phyloP scores from a whole-genome alignment of 345 rosid genomes.

The sweet orange (Citrus sinensis) region DNA sequence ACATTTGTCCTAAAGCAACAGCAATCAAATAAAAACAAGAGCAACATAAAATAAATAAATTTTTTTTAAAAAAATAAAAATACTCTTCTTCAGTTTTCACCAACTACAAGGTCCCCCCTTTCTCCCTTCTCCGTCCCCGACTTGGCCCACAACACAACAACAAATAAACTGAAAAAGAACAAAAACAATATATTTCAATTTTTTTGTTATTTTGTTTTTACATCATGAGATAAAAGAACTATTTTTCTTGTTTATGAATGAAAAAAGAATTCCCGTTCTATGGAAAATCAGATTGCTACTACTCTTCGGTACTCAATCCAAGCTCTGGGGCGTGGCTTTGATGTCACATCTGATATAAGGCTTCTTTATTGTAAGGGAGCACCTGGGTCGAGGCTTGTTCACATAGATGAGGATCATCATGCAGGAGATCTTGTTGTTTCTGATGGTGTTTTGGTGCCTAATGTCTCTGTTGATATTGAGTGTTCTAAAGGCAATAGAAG shows the following conservation, averaged over 20 bases:
- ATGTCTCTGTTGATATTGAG: constrained; percentile 64
- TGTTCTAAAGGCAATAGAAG: constrained; percentile 39
- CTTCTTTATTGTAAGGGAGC: constrained; percentile 90
- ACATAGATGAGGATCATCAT: constrained; percentile 56
- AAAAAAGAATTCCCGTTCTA: constrained; percentile 17
- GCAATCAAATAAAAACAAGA: neutral
- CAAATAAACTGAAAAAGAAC: neutral
- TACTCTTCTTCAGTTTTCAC: constrained; percentile 7
- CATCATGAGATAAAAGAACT: neutral
- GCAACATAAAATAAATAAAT: neutral
- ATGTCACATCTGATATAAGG: constrained; percentile 93
- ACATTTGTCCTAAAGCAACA: constrained; percentile 1
- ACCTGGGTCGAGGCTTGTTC: constrained; percentile 83
- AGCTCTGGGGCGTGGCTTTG: constrained; percentile 92
- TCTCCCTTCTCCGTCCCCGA: neutral
- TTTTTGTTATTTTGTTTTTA: no score
- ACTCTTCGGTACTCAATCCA: constrained; percentile 83
- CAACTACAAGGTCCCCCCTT: constrained; percentile 12
- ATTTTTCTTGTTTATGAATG: constrained; percentile 15
- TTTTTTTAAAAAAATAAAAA: no score
- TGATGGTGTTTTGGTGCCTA: constrained; percentile 47
- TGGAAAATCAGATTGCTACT: constrained; percentile 50
- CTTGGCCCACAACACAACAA: constrained; percentile 3
- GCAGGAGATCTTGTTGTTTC: constrained; percentile 55
- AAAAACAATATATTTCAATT: neutral